phyloP scores from a whole-genome alignment of 495 filamentous ascomycete species.

The Pyrenula aspistea region DNA sequence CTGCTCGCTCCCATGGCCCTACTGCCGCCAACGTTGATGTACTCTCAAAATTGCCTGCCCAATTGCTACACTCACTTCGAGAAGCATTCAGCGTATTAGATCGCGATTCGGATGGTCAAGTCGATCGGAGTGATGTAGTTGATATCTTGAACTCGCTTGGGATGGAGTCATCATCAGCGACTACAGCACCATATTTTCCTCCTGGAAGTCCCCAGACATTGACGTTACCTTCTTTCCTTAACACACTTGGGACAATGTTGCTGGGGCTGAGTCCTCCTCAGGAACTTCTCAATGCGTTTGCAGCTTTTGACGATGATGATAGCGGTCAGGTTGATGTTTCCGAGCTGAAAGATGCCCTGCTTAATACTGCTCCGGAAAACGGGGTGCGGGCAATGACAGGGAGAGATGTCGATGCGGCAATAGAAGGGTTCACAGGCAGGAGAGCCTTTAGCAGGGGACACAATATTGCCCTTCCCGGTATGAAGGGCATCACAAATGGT shows the following conservation, averaged over 20 bases:
- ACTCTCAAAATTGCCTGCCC: slow-evolving; percentile 48
- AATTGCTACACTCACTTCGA: slow-evolving; percentile 62
- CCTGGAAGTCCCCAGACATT: slow-evolving; percentile 51
- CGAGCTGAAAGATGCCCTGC: slow-evolving; percentile 70
- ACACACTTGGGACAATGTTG: slow-evolving; percentile 60
- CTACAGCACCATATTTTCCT: slow-evolving; percentile 67
- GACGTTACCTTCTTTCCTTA: slow-evolving; percentile 74
- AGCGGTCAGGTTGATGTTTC: slow-evolving; percentile 79
- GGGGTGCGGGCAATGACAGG: slow-evolving; percentile 58
- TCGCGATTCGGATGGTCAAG: slow-evolving; percentile 61
- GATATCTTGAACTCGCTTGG: slow-evolving; percentile 69
- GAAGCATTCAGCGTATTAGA: slow-evolving; percentile 84
- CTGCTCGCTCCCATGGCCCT: slow-evolving; percentile 1
- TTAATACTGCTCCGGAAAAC: slow-evolving; percentile 67
- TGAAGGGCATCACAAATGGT: slow-evolving; percentile 9
- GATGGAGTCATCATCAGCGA: slow-evolving; percentile 40
- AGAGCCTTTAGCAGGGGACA: slow-evolving; percentile 48
- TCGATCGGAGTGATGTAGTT: slow-evolving; percentile 65
- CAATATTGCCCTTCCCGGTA: not conserved
- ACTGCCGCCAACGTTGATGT: slow-evolving; percentile 30
- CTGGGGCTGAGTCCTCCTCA: slow-evolving; percentile 55
- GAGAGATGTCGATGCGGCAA: slow-evolving; percentile 58
- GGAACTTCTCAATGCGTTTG: slow-evolving; percentile 77
- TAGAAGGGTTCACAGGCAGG: slow-evolving; percentile 62
- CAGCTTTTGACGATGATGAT: slow-evolving; percentile 92